phyloP scores from a whole-genome alignment of 2,329 filamentous ascomycete genomes.

The Talaromyces sp. region DNA sequence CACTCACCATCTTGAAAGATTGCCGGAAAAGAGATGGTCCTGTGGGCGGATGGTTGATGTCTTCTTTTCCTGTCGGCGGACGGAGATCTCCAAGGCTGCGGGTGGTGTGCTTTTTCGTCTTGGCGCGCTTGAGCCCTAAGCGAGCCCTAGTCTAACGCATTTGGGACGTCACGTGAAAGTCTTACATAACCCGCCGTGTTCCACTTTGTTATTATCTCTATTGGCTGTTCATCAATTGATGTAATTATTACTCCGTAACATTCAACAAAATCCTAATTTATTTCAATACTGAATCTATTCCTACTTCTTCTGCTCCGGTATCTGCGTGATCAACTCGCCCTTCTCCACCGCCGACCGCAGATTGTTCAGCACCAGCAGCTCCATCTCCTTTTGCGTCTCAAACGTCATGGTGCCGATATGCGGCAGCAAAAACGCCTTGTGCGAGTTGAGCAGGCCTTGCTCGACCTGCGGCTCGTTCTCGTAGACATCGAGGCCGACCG shows the following conservation, averaged over 20 bases:
- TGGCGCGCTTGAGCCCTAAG: slow-evolving; percentile 32
- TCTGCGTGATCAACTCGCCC: slow-evolving; percentile 54
- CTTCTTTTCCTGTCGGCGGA: slow-evolving; percentile 1
- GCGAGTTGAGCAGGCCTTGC: slow-evolving; percentile 41
- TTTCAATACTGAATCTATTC: slow-evolving; percentile 21
- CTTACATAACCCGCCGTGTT: neutral
- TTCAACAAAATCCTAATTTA: neutral
- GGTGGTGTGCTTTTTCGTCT: slow-evolving; percentile 39
- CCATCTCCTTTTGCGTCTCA: slow-evolving; percentile 60
- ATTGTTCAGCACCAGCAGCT: slow-evolving; percentile 55
- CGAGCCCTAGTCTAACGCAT: slow-evolving; percentile 36
- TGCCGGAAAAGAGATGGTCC: slow-evolving; percentile 38
- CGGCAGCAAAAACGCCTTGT: slow-evolving; percentile 50
- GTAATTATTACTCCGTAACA: too few species aligned
- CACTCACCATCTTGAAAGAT: slow-evolving; percentile 41
- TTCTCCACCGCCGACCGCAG: slow-evolving; percentile 53
- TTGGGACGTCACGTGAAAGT: slow-evolving; percentile 1
- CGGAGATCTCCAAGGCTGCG: slow-evolving; percentile 20
- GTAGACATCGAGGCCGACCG: slow-evolving; percentile 44
- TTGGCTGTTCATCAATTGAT: neutral
- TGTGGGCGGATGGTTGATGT: slow-evolving; percentile 18
- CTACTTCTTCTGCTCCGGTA: slow-evolving; percentile 49
- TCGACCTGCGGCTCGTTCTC: slow-evolving; percentile 45
- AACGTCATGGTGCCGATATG: slow-evolving; percentile 57
- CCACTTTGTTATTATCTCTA: neutral